Evolutionary conservation across 768 basidiomycete genomes (phyloP).

Genomic region (Fomitopsis pulvina): DNA sequence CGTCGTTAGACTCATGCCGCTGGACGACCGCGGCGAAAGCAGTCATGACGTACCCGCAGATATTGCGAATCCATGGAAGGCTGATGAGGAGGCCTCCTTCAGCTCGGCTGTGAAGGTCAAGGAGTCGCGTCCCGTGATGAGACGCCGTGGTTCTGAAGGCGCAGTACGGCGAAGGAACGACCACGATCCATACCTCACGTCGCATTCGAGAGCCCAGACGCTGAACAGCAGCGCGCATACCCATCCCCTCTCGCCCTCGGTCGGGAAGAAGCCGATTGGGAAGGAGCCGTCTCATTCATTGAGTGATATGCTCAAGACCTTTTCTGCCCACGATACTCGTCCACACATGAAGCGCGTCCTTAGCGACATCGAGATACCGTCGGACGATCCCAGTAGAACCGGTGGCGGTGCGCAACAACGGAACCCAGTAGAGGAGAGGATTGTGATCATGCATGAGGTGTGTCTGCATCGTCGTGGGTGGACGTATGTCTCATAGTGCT

Average conservation of each 20-base stretch:
- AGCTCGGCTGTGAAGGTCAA: slow-evolving; percentile 18
- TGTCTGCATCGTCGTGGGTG: neutral
- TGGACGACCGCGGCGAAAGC: neutral
- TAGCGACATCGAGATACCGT: slow-evolving; percentile 5
- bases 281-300: slow-evolving; percentile 1
- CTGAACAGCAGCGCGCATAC: slow-evolving; percentile 12
- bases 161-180: slow-evolving; percentile 13
- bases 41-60: neutral
- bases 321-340: slow-evolving; percentile 14
- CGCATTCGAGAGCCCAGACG: slow-evolving; percentile 19
- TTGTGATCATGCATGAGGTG: slow-evolving; percentile 59
- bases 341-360: slow-evolving; percentile 19
- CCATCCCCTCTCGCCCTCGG: slow-evolving; percentile 15
- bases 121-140: slow-evolving; percentile 15
- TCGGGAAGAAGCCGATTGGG: slow-evolving; percentile 1
- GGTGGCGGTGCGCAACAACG: neutral
- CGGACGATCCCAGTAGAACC: neutral
- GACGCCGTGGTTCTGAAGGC: slow-evolving; percentile 26
- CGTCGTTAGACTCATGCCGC: neutral
- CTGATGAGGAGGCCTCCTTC: slow-evolving; percentile 13
- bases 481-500: neutral
- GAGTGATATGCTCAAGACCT: too few species aligned
- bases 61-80: slow-evolving; percentile 9
- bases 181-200: slow-evolving; percentile 14
- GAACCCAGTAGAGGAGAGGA: slow-evolving; percentile 31